Percentiles rank a stretch among this genome's conserved stretches.
phyloP scores from a whole-genome alignment of 805 yeast species.

The Lachancea meyersii region DNA sequence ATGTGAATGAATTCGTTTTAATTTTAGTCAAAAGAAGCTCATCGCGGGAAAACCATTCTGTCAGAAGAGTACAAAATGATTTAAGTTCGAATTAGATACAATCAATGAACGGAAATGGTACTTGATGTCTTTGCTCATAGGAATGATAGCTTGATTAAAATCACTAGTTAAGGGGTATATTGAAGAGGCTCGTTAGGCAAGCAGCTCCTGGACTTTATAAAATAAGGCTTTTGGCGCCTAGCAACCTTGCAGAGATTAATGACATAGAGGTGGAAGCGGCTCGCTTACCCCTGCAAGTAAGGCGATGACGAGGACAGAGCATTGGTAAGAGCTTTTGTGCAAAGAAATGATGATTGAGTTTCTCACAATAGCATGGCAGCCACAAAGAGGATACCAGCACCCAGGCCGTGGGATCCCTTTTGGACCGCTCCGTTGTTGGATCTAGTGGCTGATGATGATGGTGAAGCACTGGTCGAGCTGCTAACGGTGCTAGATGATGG shows the following conservation, averaged over 20 bases:
- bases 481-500: background rate
- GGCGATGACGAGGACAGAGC: background rate
- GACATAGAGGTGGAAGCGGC: background rate
- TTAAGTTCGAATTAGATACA: too few relatives aligned
- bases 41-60: too few relatives aligned
- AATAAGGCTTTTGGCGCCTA: background rate
- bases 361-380: slow-evolving; percentile 1
- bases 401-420: slow-evolving; percentile 9
- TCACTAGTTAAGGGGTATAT: background rate
- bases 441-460: slow-evolving; percentile 9
- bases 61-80: too few relatives aligned
- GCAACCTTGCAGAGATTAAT: background rate
- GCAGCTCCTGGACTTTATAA: background rate
- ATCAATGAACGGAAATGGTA: too few relatives aligned
- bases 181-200: background rate
- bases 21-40: too few relatives aligned
- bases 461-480: background rate
- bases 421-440: slow-evolving; percentile 16
- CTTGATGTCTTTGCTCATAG: too few relatives aligned
- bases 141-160: too few relatives aligned
- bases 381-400: slow-evolving; percentile 10
- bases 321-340: too few relatives aligned
- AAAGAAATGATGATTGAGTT: background rate
- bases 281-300: background rate
- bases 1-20: too few relatives aligned